Conservation (phyloP, 1,139 yeast genomes). For the Debaryomyces psychrophilus region DNA sequence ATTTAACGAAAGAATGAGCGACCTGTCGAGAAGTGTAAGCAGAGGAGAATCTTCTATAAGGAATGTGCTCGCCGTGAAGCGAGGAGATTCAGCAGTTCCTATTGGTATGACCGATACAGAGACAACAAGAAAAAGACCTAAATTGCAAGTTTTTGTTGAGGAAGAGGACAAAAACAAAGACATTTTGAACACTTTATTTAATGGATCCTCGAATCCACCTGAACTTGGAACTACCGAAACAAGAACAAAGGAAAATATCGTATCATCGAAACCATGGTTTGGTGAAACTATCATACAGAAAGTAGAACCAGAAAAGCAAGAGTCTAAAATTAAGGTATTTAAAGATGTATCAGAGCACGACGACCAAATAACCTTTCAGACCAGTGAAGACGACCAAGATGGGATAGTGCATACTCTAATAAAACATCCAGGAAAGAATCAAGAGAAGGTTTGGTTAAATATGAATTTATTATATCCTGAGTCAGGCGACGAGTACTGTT, state of each 20-base stretch:
- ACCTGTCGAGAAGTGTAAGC: not conserved
- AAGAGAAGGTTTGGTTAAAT: conserved; percentile 67
- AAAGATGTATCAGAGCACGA: conserved; percentile 21
- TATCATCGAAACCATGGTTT: conserved; percentile 64
- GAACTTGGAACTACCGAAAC: conserved; percentile 53
- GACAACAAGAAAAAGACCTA: conserved; percentile 25
- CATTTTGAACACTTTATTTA: conserved; percentile 36
- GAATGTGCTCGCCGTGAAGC: conserved; percentile 29
- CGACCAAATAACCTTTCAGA: conserved; percentile 17
- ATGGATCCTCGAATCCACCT: conserved; percentile 21
- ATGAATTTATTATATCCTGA: conserved; percentile 56
- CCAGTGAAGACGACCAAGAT: conserved; percentile 6
- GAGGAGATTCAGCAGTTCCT: conserved; percentile 24
- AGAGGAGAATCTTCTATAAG: conserved; percentile 12
- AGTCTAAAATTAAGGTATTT: conserved; percentile 42
- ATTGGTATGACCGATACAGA: conserved; percentile 5
- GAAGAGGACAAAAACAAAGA: conserved; percentile 24
- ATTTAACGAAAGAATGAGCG: conserved; percentile 30
- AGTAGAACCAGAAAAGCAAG: conserved; percentile 13
- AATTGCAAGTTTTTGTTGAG: conserved; percentile 36
- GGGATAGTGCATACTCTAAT: conserved; percentile 49
- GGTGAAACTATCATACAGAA: conserved; percentile 60
- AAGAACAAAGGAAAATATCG: conserved; percentile 66
- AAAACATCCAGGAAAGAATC: conserved; percentile 59
- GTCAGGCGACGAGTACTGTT: conserved; percentile 49